Base-by-base conservation (phyloP, 2,329 filamentous ascomycete genomes). In the Lasiodiplodia gonubiensis region DNA sequence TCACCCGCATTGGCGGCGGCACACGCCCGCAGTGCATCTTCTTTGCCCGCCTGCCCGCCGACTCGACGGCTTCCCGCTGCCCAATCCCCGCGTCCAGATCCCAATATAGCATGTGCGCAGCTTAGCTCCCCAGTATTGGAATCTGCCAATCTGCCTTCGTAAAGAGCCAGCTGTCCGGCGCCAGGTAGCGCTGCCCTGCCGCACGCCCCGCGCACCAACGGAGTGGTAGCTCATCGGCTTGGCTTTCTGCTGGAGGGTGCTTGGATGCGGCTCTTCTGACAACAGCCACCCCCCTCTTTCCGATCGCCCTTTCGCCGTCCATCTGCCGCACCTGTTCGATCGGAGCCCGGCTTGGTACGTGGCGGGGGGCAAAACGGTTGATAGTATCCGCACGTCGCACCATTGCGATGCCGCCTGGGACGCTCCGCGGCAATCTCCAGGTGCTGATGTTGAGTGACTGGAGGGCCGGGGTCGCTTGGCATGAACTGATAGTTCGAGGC, bases 191-290 rank as follows among this genome's bases (percentile, higher is more conserved):
- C 55, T 27, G 55, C 35, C 39, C 54, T 59, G 21, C 55, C 55
- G 55, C 55, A n/a, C 55, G 55, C 55, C 55, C 42, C 42, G 57
- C 59, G 59, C 59, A 51, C 59, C 59, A 63, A 46, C 21, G 23
- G 42, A 63, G 30, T 63, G 59, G 59, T 63, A 63, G 30, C 59
- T 63, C 59, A 63, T 63, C 42, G 59, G n/a, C 59, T 63, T 63
- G 59, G 59, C 59, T 63, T 63, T 63, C 30, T 37, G 59, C 59
- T 63, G 46, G 59, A 30, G 27, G 59, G 30, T 51, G 59, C 59
- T 51, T 49, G 14, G 59, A 37, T 51, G 59, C 59, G 59, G 59
- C 59, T 63, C 59, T 48, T 35, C 2, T n/a, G 21, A 4, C n/a
- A 42, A 16, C n/a, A 14, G 12, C 54, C 18, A 21, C 37, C 14